Evolutionary conservation across 306 rosid species (phyloP), one percentile per base, ranked within the genome.

Genomic region (Oxytropis ochrocephala): DNA sequence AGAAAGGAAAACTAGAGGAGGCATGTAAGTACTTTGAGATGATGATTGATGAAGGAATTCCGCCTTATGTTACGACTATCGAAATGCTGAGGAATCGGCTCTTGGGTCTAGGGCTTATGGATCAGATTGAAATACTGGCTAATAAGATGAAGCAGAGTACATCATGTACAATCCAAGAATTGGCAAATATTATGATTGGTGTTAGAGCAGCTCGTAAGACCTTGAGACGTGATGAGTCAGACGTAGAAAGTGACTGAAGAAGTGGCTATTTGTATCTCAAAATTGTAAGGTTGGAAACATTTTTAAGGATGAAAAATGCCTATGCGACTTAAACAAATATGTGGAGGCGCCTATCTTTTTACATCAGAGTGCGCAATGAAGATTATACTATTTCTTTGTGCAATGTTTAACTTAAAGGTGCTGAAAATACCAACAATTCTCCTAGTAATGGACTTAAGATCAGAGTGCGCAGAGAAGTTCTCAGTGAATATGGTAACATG

Each of bases 31-130:
- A 90, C 85, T 88, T 90, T 76, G 94, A 84, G 86, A 78, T 68
- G 69, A 93, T 93, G 98, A 63, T 93, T 29, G 96, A 93, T 60
- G 97, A 90, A 81, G 96, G 97, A 75, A 84, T 90, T 73, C 98
- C 97, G 1, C 96, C 92, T 60, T 90, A 90, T 75, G 64, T 76
- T 64, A 75, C 89, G 38, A 93, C 94, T 0, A 44, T 90, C 3
- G 89, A 90, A 78, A 29, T 88, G 77, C 57, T 90, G 86, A 79
- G 92, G 76, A 86, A 80, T 74, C 79, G 83, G 30, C 86, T 90
- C 47, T 18, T 87, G 79, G 89, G 85, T 4, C 69, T 82, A 18
- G 94, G 97, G 58, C 53, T 88, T 16, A 70, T 49, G 14, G 94
- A 88, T 65, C 78, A 78, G 8, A 72, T 76, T 30, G 94, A 82